phyloP scores from a whole-genome alignment of 306 rosid species.

The Geum urbanum region DNA sequence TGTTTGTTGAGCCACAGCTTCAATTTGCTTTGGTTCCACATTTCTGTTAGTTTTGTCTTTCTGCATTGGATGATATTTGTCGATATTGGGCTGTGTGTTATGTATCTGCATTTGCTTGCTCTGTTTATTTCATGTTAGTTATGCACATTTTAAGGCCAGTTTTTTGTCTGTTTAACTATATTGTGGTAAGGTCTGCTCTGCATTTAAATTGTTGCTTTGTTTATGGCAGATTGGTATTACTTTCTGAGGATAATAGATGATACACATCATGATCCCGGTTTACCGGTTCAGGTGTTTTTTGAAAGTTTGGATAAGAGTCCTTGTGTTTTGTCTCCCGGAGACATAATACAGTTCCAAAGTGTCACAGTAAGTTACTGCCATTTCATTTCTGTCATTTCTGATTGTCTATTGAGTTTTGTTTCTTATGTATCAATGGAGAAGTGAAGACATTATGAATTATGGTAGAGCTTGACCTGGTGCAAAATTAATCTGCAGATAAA shows the following conservation, averaged over 20 bases:
- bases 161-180: too few species aligned
- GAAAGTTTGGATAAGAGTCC: conserved; percentile 47
- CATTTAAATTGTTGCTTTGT: conserved; percentile 13
- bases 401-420: too few species aligned
- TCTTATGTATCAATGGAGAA: not conserved
- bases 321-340: conserved; percentile 50
- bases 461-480: not conserved
- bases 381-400: not conserved
- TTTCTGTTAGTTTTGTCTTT: not conserved
- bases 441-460: not conserved
- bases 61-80: not conserved
- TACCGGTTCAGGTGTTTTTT: conserved; percentile 48
- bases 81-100: not conserved
- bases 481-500: conserved; percentile 39
- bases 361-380: conserved; percentile 37
- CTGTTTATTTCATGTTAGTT: not conserved
- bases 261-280: conserved; percentile 30
- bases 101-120: not conserved
- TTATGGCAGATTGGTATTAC: conserved; percentile 53
- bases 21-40: not conserved
- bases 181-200: not conserved
- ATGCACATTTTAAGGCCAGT: too few species aligned
- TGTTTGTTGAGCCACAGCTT: conserved; percentile 53
- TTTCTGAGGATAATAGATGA: conserved; percentile 51
- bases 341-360: conserved; percentile 43